Base-by-base conservation (phyloP, 345 rosid species). In the Dimocarpus longan region DNA sequence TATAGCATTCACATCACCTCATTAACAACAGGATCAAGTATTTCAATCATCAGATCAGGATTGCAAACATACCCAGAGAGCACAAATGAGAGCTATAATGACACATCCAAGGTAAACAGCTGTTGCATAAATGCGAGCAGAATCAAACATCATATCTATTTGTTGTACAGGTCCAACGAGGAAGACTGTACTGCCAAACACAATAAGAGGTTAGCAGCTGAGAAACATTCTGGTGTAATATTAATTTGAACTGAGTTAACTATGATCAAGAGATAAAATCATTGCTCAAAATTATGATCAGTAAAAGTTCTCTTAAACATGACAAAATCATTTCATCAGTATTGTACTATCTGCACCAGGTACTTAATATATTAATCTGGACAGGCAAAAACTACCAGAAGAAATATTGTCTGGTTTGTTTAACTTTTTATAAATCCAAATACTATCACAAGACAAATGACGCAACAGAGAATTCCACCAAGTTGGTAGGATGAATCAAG, bases 111-210 rank as follows among this genome's bases (percentile, higher is more conserved):
- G 70, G 84, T 93, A 96, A 70, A 91, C 84, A 37, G 92, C 85
- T 24, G 97, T 92, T 71, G 98, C 99, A 85, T 85, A 86, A 68
- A 90, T 3, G 43, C 97, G 95, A 64, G 76, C 85, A 67, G 95
- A 81, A 80, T 93, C 97, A 74, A 96, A 89, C 99, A 94, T 96
- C 99, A 94, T 94, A 37, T 85, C 87, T 59, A 94, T 60, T 79
- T 96, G 99, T 76, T 83, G 91, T 76, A 64, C 86, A 84, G 88
- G 86, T 84, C 99, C 98, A 80, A 91, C 85, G 72, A 96, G 90
- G 81, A 96, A 93, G 83, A 87, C 99, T 93, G 99, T 96, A 92
- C 98, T 96, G 97, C 89, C 97, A 87, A 84, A 83, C 71, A 80
- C 32, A 77, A 75, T 78, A 77, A 72, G 70, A 74, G 80, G 72